phyloP scores from a whole-genome alignment of 371 early-diverging fungal genomes.

The Syncephalastrum contaminatum region DNA sequence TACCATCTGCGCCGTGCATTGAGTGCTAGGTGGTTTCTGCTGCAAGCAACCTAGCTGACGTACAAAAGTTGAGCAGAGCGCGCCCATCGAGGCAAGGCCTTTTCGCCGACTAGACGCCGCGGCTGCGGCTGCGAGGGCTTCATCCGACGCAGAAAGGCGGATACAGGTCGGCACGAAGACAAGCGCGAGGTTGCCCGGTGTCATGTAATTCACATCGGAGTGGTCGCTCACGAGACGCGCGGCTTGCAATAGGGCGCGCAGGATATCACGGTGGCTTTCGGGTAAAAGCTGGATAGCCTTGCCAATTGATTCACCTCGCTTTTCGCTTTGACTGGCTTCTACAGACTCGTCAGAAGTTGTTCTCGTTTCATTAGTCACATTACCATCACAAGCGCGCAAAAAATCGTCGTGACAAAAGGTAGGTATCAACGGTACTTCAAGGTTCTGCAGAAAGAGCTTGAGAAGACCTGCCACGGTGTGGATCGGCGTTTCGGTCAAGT shows the following conservation, averaged over 20 bases:
- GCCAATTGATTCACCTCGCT: background rate
- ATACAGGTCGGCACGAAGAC: slow-evolving; percentile 39
- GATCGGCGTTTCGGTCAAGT: slow-evolving; percentile 10
- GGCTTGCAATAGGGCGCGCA: slow-evolving; percentile 19
- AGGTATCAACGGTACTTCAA: slow-evolving; percentile 59
- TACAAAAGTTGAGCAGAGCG: too few relatives aligned
- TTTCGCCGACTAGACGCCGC: too few relatives aligned
- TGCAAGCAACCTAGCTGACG: too few relatives aligned
- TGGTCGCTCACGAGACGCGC: slow-evolving; percentile 18
- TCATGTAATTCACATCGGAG: slow-evolving; percentile 28
- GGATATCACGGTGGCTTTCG: slow-evolving; percentile 23
- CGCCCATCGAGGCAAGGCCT: too few relatives aligned
- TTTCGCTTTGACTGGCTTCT: background rate
- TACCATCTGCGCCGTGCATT: too few relatives aligned
- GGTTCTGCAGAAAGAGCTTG: slow-evolving; percentile 53
- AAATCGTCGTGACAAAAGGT: slow-evolving; percentile 43
- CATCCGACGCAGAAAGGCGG: slow-evolving; percentile 7
- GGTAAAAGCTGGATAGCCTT: slow-evolving; percentile 12
- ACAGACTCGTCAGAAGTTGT: background rate
- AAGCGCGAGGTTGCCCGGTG: slow-evolving; percentile 28
- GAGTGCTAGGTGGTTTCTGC: too few relatives aligned
- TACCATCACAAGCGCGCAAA: slow-evolving; percentile 31
- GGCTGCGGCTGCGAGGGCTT: too few relatives aligned
- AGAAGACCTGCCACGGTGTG: slow-evolving; percentile 48
- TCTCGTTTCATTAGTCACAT: background rate